Base-by-base conservation (phyloP, 495 filamentous ascomycete genomes). In the Rusavskia elegans region DNA sequence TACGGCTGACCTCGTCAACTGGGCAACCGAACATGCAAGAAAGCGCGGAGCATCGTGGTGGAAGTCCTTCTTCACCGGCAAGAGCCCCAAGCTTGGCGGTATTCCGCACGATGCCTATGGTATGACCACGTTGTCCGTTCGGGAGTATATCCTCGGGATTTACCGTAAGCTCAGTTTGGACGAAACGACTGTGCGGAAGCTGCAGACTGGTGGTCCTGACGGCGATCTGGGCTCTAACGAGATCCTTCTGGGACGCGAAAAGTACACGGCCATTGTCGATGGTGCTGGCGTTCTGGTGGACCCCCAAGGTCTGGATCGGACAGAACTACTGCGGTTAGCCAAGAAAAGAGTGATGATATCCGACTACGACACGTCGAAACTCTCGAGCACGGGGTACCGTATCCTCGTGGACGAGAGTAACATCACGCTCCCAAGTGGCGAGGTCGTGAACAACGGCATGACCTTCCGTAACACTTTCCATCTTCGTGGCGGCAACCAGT, bases 51-150 rank as follows among this genome's bases (percentile, higher is more conserved):
- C 93, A 23, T 86, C 87, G 23, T 97, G 90, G 89, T 98, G 92
- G 92, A 98, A 97, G 71, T 97, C 93, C 0, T 98, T 98, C 79
- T 97, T 98, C 74, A 98, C 92, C 2, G 92, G 92, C 61, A 97
- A 97, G 75, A 93, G 85, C 59, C 92, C 92, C 23, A 90, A 83
- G 66, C 74, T 98, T 39, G 92, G 92, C 45, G 92, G 92, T 61
- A 98, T 98, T 54, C 92, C 92, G 4, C 92, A 98, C 65, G 92
- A 98, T 60, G 67, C 71, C 14, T 98, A 97, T 64, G 92, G 92
- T 66, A 98, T 98, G 92, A 98, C 92, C 9, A 97, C 92, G 1
- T 67, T 96, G 49, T 96, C 90, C 10, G 92, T 98, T 23, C 85
- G 92, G 39, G 88, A 97, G 65, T 97, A 90, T 56, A 83, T 97